Evolutionary conservation across 2,329 filamentous ascomycete species (phyloP).

Genomic region (Aureobasidium leucospermi): DNA sequence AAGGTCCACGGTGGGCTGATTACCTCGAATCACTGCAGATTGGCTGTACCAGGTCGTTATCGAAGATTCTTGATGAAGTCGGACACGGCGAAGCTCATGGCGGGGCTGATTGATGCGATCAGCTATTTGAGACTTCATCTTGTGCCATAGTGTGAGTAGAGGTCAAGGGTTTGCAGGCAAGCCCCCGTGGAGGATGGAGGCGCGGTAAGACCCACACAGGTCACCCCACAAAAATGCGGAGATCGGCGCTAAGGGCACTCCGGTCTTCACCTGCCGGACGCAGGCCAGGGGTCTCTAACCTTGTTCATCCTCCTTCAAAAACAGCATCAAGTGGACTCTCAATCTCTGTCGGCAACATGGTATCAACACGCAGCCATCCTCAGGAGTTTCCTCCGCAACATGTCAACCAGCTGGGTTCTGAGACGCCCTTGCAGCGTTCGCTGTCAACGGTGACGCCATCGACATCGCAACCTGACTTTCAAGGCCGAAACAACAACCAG

Average conservation of each 20-base stretch:
- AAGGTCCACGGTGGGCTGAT: too few relatives aligned
- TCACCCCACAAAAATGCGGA: neutral
- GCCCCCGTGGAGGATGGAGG: neutral
- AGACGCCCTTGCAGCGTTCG: slow-evolving; percentile 17
- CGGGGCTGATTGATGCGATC: neutral
- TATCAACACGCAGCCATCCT: slow-evolving; percentile 50
- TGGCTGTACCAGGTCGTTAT: neutral
- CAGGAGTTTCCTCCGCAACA: slow-evolving; percentile 42
- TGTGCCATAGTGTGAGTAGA: neutral
- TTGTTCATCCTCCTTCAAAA: neutral
- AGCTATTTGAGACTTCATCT: neutral
- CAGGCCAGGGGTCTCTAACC: neutral
- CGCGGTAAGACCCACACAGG: neutral
- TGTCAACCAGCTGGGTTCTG: slow-evolving; percentile 25
- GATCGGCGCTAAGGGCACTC: neutral
- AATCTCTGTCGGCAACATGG: slow-evolving; percentile 34
- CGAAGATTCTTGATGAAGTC: too few relatives aligned
- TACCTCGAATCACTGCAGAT: neutral
- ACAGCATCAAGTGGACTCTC: neutral
- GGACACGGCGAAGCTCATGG: too few relatives aligned
- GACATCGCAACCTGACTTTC: neutral
- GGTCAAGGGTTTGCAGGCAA: too few relatives aligned
- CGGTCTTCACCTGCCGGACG: neutral
- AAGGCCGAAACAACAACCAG: neutral
- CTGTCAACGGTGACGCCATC: neutral